Evolutionary conservation across 2,329 filamentous ascomycete genomes (phyloP).

Genomic region (Microcyclospora pomicola): DNA sequence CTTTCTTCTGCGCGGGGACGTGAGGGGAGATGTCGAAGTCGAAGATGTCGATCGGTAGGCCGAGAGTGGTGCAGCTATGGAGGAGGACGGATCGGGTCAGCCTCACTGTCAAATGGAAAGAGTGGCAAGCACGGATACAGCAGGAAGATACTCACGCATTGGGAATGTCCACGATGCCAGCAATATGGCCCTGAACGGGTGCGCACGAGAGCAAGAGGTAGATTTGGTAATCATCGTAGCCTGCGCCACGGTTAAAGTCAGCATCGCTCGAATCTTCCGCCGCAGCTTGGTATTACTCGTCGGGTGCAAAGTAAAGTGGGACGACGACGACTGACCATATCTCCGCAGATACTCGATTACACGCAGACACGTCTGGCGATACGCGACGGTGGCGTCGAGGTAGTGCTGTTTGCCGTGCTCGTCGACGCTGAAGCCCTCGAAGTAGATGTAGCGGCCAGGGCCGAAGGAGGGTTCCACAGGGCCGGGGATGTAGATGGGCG

Average conservation of each 20-base stretch:
- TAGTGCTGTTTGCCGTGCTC: slow-evolving; percentile 81
- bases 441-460: slow-evolving; percentile 67
- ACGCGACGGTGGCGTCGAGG: slow-evolving; percentile 73
- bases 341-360: slow-evolving; percentile 64
- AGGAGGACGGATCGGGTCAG: slow-evolving; percentile 7
- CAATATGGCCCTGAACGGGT: slow-evolving; percentile 75
- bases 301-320: not conserved
- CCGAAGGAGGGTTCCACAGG: slow-evolving; percentile 82
- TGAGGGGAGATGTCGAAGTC: slow-evolving; percentile 77
- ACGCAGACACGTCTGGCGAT: slow-evolving; percentile 65
- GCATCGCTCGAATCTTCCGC: not conserved
- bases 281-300: too few species aligned
- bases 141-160: slow-evolving; percentile 2
- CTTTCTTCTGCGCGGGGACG: slow-evolving; percentile 43
- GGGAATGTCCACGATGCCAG: slow-evolving; percentile 52
- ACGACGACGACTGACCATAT: slow-evolving; percentile 41
- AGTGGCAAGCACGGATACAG: too few species aligned
- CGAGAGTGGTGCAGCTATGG: slow-evolving; percentile 55
- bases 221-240: slow-evolving; percentile 59
- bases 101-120: slow-evolving; percentile 6
- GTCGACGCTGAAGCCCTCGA: slow-evolving; percentile 84
- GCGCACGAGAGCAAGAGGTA: slow-evolving; percentile 78
- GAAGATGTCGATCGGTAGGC: slow-evolving; percentile 85
- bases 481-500: slow-evolving; percentile 72
- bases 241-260: slow-evolving; percentile 12